These are phyloP conservation scores for Pigoraptor vietnamica DNA, from an alignment of 78 protist genomes.

Conservation along the genomic window DNA sequence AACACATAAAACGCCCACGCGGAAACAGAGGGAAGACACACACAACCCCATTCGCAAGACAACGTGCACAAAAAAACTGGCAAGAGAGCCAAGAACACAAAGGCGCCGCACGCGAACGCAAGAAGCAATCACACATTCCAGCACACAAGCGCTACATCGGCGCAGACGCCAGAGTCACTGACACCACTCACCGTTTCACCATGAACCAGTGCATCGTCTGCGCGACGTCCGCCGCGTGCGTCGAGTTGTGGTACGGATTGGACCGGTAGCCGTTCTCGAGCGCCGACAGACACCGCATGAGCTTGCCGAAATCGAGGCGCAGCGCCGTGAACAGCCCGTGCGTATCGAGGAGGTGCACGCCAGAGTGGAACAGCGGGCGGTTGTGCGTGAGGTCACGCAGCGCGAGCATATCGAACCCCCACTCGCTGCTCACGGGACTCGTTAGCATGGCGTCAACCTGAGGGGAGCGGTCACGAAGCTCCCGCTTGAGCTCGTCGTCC, in stretches of 20 bases:
- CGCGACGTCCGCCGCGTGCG: slow-evolving; percentile 55
- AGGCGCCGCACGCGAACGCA: too few relatives aligned
- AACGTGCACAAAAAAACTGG: too few relatives aligned
- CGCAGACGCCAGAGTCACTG: neutral
- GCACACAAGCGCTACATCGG: neutral
- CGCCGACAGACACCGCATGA: neutral
- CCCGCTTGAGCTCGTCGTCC: neutral
- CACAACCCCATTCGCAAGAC: too few relatives aligned
- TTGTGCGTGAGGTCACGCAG: neutral
- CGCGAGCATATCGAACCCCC: neutral
- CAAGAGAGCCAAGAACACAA: neutral
- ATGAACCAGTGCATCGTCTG: slow-evolving; percentile 21
- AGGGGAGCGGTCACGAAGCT: neutral
- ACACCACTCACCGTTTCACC: neutral
- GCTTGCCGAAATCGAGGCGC: neutral
- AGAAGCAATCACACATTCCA: too few relatives aligned
- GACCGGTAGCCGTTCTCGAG: neutral
- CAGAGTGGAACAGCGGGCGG: neutral
- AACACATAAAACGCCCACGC: too few relatives aligned
- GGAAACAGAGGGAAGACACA: too few relatives aligned
- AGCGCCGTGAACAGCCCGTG: neutral
- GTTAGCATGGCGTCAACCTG: neutral
- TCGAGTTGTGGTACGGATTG: slow-evolving; percentile 62
- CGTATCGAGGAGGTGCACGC: neutral
- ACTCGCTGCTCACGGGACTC: neutral